Evolutionary conservation across 352 stramenopile species (phyloP).

Genomic region (Nothophytophthora sp.): DNA sequence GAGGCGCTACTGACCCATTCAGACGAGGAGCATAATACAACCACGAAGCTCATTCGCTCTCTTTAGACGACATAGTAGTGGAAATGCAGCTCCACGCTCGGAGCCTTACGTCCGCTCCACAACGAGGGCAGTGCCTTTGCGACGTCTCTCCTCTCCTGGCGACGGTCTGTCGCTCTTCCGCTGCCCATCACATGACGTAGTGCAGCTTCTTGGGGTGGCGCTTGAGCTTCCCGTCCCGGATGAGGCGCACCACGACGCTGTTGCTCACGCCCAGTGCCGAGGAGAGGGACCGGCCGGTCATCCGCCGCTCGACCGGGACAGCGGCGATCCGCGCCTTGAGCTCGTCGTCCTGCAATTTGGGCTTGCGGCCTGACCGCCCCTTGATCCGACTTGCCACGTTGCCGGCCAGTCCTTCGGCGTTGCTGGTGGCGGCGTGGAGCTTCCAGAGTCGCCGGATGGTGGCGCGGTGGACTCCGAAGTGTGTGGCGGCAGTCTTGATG

Average conservation of each 20-base stretch:
- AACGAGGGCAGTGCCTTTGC: too few species aligned
- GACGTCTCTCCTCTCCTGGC: too few species aligned
- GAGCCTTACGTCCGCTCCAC: too few species aligned
- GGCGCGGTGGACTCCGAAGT: conserved; percentile 34
- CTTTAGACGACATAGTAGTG: too few species aligned
- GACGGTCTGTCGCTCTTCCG: too few species aligned
- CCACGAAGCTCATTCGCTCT: too few species aligned
- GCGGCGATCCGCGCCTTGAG: conserved; percentile 31
- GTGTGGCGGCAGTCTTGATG: conserved; percentile 31
- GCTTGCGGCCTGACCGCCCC: conserved; percentile 30
- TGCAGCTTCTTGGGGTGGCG: conserved; percentile 39
- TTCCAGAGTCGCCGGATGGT: conserved; percentile 37
- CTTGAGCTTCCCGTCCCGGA: conserved; percentile 33
- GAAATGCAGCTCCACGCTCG: too few species aligned
- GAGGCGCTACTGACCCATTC: too few species aligned
- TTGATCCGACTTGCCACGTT: conserved; percentile 37
- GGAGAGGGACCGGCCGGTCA: conserved; percentile 32
- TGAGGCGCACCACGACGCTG: conserved; percentile 33
- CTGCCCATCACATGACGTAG: conserved; percentile 33
- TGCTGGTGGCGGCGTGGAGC: conserved; percentile 19
- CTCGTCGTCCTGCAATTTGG: conserved; percentile 35
- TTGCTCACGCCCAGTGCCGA: conserved; percentile 33
- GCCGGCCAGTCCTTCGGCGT: conserved; percentile 16
- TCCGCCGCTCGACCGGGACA: conserved; percentile 26
- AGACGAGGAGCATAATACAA: too few species aligned